Evolutionary conservation across 371 early-diverging fungal genomes (phyloP).

Genomic region (Syncephalis plumigaleata): DNA sequence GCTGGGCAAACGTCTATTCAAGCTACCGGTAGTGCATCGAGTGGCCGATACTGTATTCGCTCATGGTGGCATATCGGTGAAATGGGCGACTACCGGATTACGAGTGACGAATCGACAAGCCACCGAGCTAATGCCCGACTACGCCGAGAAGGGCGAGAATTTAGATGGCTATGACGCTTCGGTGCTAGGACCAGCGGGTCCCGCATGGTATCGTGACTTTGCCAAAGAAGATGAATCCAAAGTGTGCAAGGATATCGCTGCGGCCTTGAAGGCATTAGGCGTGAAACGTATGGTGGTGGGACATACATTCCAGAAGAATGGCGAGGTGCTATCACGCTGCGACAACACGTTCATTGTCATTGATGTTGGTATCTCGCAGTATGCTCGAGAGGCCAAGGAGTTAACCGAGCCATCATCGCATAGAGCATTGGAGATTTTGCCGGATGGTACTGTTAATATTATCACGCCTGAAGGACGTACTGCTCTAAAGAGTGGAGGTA

Average conservation of each 20-base stretch:
- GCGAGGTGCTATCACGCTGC: conserved; percentile 41
- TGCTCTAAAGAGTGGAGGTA: too few relatives aligned
- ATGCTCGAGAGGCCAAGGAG: too few relatives aligned
- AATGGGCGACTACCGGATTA: conserved; percentile 23
- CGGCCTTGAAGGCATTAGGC: conserved; percentile 20
- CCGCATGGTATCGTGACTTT: conserved; percentile 47
- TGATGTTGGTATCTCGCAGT: conserved; percentile 53
- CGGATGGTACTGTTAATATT: too few relatives aligned
- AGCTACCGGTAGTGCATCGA: conserved; percentile 32
- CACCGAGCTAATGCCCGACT: too few relatives aligned
- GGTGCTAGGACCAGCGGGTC: conserved; percentile 22
- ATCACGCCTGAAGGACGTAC: too few relatives aligned
- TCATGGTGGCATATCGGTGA: conserved; percentile 49
- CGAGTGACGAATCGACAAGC: too few relatives aligned
- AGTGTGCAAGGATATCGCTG: conserved; percentile 26
- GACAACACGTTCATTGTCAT: conserved; percentile 40
- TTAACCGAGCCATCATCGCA: too few relatives aligned
- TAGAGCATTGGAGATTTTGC: too few relatives aligned
- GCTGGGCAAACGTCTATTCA: conserved; percentile 35
- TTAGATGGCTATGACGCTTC: too few relatives aligned
- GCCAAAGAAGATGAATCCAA: conserved; percentile 28
- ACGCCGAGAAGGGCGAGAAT: too few relatives aligned
- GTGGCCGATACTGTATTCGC: conserved; percentile 45
- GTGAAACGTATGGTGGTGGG: conserved; percentile 63
- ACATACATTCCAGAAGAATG: conserved; percentile 50